phyloP scores from a whole-genome alignment of 2,329 filamentous ascomycete genomes.

The Aspergillus sp. region DNA sequence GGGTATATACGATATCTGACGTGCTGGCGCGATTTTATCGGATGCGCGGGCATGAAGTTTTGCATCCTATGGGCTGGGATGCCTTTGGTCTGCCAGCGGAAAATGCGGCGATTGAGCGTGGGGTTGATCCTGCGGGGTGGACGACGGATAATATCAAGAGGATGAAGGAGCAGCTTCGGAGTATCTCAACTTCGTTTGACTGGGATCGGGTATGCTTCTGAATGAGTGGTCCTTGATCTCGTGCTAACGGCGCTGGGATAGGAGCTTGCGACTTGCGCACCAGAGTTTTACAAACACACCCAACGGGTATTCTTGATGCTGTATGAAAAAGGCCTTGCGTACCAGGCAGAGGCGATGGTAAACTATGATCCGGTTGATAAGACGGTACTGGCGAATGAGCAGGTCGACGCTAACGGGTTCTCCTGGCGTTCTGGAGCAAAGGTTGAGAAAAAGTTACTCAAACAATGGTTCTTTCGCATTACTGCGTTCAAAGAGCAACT shows the following conservation, averaged over 20 bases:
- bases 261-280: constrained; percentile 84
- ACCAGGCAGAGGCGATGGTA: constrained; percentile 80
- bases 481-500: constrained; percentile 76
- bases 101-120: constrained; percentile 85
- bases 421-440: constrained; percentile 88
- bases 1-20: constrained; percentile 90
- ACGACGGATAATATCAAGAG: constrained; percentile 77
- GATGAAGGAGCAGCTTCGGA: constrained; percentile 80
- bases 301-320: constrained; percentile 83
- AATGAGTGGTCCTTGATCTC: neutral
- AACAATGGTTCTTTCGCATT: constrained; percentile 90
- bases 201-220: constrained; percentile 72
- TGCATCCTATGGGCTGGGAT: constrained; percentile 95
- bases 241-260: constrained; percentile 42
- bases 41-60: constrained; percentile 73
- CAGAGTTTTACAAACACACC: constrained; percentile 86
- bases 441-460: constrained; percentile 76
- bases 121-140: constrained; percentile 77
- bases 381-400: constrained; percentile 89
- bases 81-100: constrained; percentile 89
- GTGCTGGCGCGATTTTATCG: constrained; percentile 76
- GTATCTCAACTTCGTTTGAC: constrained; percentile 82
- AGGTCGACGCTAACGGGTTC: constrained; percentile 82
- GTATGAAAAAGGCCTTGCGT: constrained; percentile 74
- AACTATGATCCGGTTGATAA: constrained; percentile 91